A percentile compares a stretch with the other conserved stretches of the same genome.
Evolutionary conservation across 306 rosid genomes (phyloP).

Genomic region (Erythrophleum fordii): DNA sequence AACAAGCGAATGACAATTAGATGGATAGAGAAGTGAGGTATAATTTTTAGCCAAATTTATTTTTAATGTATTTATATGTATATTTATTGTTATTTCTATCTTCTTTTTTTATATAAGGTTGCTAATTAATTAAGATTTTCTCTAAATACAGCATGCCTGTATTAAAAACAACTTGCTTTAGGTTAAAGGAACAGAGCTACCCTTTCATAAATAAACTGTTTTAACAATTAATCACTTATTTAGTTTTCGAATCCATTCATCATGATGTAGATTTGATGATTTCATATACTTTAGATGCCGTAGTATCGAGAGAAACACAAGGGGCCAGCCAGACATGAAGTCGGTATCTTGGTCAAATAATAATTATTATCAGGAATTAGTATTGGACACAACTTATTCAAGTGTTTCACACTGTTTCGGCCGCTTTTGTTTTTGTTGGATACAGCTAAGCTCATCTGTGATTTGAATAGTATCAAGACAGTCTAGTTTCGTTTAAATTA

Average conservation of each 20-base stretch:
- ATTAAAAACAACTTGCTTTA: not conserved
- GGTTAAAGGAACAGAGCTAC: not conserved
- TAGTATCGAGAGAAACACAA: not conserved
- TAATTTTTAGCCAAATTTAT: no score
- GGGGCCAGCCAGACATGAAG: not conserved
- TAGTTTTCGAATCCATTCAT: conserved; percentile 25
- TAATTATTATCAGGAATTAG: not conserved
- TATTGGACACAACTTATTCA: not conserved
- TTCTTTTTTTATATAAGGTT: not conserved
- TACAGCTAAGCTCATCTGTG: not conserved
- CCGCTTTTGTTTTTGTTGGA: not conserved
- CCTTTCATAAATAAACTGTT: not conserved
- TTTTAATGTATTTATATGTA: no score
- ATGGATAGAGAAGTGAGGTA: no score
- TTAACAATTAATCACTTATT: not conserved
- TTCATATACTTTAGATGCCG: not conserved
- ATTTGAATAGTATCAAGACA: not conserved
- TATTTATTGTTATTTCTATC: not conserved
- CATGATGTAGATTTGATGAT: conserved; percentile 18
- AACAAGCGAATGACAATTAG: no score
- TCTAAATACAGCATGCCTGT: not conserved
- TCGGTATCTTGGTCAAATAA: not conserved
- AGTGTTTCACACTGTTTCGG: not conserved
- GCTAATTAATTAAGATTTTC: not conserved
- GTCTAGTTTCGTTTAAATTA: not conserved